A percentile compares a stretch with the other conserved stretches of the same genome.
phyloP scores from a whole-genome alignment of 2,329 filamentous ascomycete species.

The Trichoderma atrobrunneum region DNA sequence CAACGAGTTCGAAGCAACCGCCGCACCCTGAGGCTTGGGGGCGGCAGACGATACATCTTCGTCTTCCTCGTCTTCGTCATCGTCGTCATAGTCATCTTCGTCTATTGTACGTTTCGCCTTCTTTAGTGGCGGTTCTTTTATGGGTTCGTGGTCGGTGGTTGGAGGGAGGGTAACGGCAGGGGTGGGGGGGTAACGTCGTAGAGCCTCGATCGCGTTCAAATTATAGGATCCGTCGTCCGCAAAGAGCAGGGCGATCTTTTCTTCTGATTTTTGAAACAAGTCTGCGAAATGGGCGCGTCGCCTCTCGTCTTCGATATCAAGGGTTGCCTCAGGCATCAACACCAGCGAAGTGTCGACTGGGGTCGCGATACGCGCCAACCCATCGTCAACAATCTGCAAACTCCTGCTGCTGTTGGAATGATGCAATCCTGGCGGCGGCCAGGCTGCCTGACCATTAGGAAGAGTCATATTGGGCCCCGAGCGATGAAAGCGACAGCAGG shows the following conservation, averaged over 20 bases:
- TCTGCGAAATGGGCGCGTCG: conserved; percentile 73
- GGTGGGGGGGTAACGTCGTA: conserved; percentile 42
- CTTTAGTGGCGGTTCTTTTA: conserved; percentile 64
- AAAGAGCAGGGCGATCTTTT: conserved; percentile 75
- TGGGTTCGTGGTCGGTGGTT: conserved; percentile 57
- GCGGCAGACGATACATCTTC: conserved; percentile 54
- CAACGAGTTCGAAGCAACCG: conserved; percentile 55
- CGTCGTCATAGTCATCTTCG: conserved; percentile 82
- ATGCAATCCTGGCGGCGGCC: conserved; percentile 57
- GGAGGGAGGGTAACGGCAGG: conserved; percentile 47
- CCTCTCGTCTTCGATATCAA: conserved; percentile 64
- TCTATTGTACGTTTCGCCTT: conserved; percentile 75
- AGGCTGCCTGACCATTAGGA: conserved; percentile 63
- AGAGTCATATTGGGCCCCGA: conserved; percentile 60
- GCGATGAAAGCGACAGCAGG: conserved; percentile 48
- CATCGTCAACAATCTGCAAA: conserved; percentile 62
- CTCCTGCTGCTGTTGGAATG: conserved; percentile 47
- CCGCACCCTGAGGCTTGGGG: conserved; percentile 51
- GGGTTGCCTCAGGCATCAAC: conserved; percentile 60
- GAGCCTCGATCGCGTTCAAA: conserved; percentile 50
- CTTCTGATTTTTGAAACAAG: conserved; percentile 73
- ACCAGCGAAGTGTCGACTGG: conserved; percentile 48
- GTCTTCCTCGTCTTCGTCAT: conserved; percentile 73
- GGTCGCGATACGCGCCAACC: conserved; percentile 48
- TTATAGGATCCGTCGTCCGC: conserved; percentile 54